Percentiles rank a stretch among this genome's conserved stretches.
phyloP scores from a whole-genome alignment of 2,329 filamentous ascomycete genomes.

The Fusarium odoratissimum region DNA sequence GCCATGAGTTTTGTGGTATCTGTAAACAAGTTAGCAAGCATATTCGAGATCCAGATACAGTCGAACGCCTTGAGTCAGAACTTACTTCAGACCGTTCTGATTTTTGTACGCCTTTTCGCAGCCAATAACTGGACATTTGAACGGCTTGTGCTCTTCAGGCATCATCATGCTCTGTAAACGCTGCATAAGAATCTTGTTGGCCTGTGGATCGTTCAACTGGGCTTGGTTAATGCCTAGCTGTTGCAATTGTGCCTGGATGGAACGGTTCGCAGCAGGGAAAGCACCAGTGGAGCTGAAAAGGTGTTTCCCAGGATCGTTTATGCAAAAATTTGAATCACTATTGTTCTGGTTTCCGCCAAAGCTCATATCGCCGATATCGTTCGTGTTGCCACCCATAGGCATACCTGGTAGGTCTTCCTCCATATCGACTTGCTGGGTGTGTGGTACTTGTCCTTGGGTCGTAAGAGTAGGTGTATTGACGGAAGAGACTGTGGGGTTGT shows the following conservation, averaged over 20 bases:
- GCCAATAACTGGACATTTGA: conserved; percentile 96
- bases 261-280: conserved; percentile 71
- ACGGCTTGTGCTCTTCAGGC: conserved; percentile 95
- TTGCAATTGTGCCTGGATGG: conserved; percentile 74
- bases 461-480: conserved; percentile 95
- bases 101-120: conserved; percentile 99
- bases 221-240: conserved; percentile 80
- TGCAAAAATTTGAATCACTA: conserved; percentile 67
- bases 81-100: conserved; percentile 96
- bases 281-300: conserved; percentile 88
- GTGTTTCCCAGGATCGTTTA: conserved; percentile 94
- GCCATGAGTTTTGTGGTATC: conserved; percentile 83
- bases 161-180: conserved; percentile 71
- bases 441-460: conserved; percentile 77
- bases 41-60: background rate
- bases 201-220: conserved; percentile 82
- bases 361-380: conserved; percentile 63
- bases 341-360: conserved; percentile 60
- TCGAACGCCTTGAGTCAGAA: conserved; percentile 27
- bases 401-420: conserved; percentile 78
- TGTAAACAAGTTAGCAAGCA: conserved; percentile 47
- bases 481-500: conserved; percentile 96
- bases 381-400: conserved; percentile 68
- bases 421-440: conserved; percentile 70
- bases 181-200: conserved; percentile 69